A percentile compares a stretch with the other conserved stretches of the same genome.
Conservation (phyloP, 1,139 yeast genomes). For the Protomyces inouyei region DNA sequence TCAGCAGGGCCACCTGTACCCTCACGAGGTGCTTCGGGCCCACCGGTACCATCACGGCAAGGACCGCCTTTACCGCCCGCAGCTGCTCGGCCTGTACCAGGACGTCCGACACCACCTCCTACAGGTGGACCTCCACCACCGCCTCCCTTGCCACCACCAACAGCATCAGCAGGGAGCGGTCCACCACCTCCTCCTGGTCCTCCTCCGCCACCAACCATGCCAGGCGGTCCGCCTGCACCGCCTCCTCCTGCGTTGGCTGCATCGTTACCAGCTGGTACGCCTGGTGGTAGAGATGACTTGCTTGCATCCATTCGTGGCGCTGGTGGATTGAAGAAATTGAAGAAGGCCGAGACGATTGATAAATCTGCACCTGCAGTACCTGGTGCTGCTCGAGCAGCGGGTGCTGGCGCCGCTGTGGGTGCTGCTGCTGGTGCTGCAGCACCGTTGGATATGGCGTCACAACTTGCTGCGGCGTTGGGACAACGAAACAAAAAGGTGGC, state of each 20-base stretch:
- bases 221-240: conserved; percentile 33
- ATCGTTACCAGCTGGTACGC: conserved; percentile 41
- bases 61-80: conserved; percentile 26
- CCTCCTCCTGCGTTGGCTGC: conserved; percentile 37
- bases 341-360: conserved; percentile 75
- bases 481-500: conserved; percentile 23
- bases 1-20: conserved; percentile 40
- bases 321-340: conserved; percentile 63
- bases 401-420: conserved; percentile 4
- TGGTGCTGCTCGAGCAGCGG: conserved; percentile 10
- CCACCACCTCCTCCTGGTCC: conserved; percentile 15
- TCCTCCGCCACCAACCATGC: neutral
- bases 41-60: conserved; percentile 29
- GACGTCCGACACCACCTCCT: conserved; percentile 27
- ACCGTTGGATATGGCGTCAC: conserved; percentile 19
- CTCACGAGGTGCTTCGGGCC: conserved; percentile 41
- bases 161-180: neutral
- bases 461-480: conserved; percentile 19
- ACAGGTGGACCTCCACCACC: conserved; percentile 32
- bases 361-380: conserved; percentile 15
- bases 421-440: conserved; percentile 10
- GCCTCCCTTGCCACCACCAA: conserved; percentile 35
- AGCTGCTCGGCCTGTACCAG: conserved; percentile 9
- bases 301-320: conserved; percentile 81
- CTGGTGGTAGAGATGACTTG: conserved; percentile 65